Evolutionary conservation across 2,329 filamentous ascomycete species (phyloP), one percentile per base, ranked within the genome.

Genomic region (Cladobotryum protrusum): DNA sequence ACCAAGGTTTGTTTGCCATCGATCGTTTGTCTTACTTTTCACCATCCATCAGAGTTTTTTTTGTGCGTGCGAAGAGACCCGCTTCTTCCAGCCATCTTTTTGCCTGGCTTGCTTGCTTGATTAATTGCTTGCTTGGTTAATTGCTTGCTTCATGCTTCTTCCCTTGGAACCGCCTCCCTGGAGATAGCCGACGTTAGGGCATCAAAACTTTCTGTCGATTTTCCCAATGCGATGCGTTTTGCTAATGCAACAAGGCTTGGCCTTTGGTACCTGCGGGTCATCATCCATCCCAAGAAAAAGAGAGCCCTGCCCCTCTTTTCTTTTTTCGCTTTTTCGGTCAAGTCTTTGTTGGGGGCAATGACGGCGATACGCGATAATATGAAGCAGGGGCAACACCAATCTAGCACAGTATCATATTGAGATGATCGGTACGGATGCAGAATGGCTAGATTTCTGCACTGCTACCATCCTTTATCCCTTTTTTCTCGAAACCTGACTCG

Each of bases 271-370:
- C 24, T 29, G 24, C 24, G 24, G 24, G 24, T 29, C 24, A 29
- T 29, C 24, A 4, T 29, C 24, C 24, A 4, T 29, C 24, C 24
- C 24, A 29, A 29, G 24, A 29, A 9, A 29, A 37, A 39, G 41
- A 37, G n/a, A 12, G 48, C 44, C 37, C 36, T 3, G 43, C 48
- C 48, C 48, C 48, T 50, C 48, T 50, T 50, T 50, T 50, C 41
- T 18, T 42, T 50, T 17, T 41, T 8, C 24, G 24, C 24, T 9
- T 29, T 29, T 9, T 9, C 24, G 24, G 24, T 9, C 24, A 45
- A 20, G 36, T 32, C 48, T 50, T 32, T 46, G 48, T 43, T 36
- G 36, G n/a, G 37, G 41, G 43, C 32, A 33, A 48, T 33, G 39
- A 37, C 12, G 35, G 35, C 17, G 33, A 44, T 44, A 43, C 36